These are phyloP conservation scores for Lepidium sativum DNA, from an alignment of 345 rosid species.

Conservation along the genomic window DNA sequence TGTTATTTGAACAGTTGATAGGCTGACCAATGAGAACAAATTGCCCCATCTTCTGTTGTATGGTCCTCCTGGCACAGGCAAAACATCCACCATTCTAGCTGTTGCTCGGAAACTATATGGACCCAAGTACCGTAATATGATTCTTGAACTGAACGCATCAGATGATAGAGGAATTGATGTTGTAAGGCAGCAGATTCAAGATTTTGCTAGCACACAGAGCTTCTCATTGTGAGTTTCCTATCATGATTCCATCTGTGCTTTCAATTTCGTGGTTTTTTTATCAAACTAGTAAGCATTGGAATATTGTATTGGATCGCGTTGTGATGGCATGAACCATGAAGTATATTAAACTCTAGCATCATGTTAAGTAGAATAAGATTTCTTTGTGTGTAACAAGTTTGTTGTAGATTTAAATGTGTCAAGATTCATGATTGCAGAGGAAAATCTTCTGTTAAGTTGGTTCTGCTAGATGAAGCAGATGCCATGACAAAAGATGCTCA, in stretches of 20 bases:
- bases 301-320: background rate
- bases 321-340: background rate
- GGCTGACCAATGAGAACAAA: conserved; percentile 86
- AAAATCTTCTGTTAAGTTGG: conserved; percentile 73
- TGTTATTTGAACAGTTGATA: conserved; percentile 54
- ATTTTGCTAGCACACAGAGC: conserved; percentile 97
- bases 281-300: background rate
- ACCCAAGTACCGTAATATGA: conserved; percentile 79
- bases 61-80: conserved; percentile 98
- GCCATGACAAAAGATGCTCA: conserved; percentile 99
- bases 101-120: conserved; percentile 95
- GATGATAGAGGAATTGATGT: conserved; percentile 96
- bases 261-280: background rate
- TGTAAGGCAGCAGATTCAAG: conserved; percentile 90
- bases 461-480: conserved; percentile 90
- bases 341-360: background rate
- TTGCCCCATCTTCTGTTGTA: conserved; percentile 87
- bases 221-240: conserved; percentile 64
- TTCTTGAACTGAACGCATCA: conserved; percentile 90
- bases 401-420: background rate
- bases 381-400: background rate
- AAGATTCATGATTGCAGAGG: conserved; percentile 32
- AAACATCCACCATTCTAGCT: conserved; percentile 97
- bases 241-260: background rate
- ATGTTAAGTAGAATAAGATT: background rate